Evolutionary conservation across 345 rosid species (phyloP), one percentile per base, ranked within the genome.

Genomic region (Pistacia integerrima): DNA sequence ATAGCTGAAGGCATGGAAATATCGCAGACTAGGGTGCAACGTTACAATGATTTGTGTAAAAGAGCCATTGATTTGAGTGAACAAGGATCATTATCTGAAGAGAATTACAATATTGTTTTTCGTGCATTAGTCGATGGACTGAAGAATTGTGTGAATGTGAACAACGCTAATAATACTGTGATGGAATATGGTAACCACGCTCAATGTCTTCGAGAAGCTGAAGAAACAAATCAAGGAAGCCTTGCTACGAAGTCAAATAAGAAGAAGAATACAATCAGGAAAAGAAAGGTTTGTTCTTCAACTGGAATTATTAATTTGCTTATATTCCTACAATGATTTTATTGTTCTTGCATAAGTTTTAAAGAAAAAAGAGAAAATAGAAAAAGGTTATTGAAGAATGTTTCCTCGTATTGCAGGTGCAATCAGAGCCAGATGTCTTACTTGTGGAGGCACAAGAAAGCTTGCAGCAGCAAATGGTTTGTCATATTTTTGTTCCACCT

Each of bases 21-120:
- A 62, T 16, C 18, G 64, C 80, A 76, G 56, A 76, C 82, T 22
- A 82, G 91, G 82, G 87, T 81, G 67, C 86, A 79, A 16, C 84
- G 86, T 17, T 88, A 88, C 78, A 88, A 85, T 81, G 83, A 82
- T 30, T 70, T 88, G 30, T 88, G 91, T 71, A 79, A 75, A 75
- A 73, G 62, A 46, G 89, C 91, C 48, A 78, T 88, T 71, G 82
- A 84, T 68, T 81, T 88, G 84, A 84, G 88, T 51, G 89, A 85
- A 75, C 87, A 85, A 76, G 91, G 89, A 44, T 85, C 89, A 14
- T 65, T 82, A 66, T 82, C 86, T 60, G 84, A 84, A 57, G 83
- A 79, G 69, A 72, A 77, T 59, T 81, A 84, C 54, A 75, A 69
- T 73, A 82, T 88, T 73, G 87, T 82, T 70, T 74, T 84, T 67